Percentiles rank a stretch among this genome's conserved stretches.
These are phyloP conservation scores for Calocybe indica DNA, from an alignment of 768 basidiomycete species.

Conservation along the genomic window DNA sequence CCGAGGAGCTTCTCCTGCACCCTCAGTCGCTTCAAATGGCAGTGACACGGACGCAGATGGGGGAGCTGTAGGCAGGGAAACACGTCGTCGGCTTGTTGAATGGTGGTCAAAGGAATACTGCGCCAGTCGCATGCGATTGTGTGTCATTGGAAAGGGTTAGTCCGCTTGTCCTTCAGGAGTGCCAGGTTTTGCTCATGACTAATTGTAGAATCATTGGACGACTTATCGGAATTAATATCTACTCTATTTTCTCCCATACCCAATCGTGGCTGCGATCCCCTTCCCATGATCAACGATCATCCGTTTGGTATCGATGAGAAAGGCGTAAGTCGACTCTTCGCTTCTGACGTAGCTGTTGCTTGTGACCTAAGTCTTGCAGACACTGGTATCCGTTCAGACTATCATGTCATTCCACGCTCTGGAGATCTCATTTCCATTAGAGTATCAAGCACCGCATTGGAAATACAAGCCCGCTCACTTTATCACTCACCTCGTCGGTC, in stretches of 20 bases:
- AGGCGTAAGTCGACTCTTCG: conserved; percentile 44
- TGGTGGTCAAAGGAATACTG: conserved; percentile 85
- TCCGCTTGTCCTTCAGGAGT: not conserved
- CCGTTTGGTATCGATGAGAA: conserved; percentile 69
- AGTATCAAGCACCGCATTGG: conserved; percentile 68
- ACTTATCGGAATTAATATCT: conserved; percentile 56
- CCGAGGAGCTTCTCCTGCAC: conserved; percentile 52
- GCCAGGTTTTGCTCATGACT: conserved; percentile 1
- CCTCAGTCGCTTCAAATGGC: conserved; percentile 44
- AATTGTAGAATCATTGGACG: conserved; percentile 64
- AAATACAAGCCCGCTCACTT: conserved; percentile 73
- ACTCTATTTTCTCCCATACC: conserved; percentile 66
- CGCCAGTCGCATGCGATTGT: conserved; percentile 76
- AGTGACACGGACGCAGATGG: conserved; percentile 70
- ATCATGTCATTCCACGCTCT: conserved; percentile 82
- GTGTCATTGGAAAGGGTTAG: conserved; percentile 73
- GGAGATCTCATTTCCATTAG: conserved; percentile 77
- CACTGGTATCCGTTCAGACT: conserved; percentile 81
- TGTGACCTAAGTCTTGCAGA: conserved; percentile 34
- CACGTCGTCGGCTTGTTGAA: conserved; percentile 69
- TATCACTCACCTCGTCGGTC: conserved; percentile 79
- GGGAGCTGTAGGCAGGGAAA: conserved; percentile 73
- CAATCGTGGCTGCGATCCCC: conserved; percentile 55
- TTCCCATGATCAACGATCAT: conserved; percentile 63
- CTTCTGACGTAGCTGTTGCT: conserved; percentile 2